phyloP scores from a whole-genome alignment of 2,329 filamentous ascomycete genomes.

The Hymenoscyphus linearis region DNA sequence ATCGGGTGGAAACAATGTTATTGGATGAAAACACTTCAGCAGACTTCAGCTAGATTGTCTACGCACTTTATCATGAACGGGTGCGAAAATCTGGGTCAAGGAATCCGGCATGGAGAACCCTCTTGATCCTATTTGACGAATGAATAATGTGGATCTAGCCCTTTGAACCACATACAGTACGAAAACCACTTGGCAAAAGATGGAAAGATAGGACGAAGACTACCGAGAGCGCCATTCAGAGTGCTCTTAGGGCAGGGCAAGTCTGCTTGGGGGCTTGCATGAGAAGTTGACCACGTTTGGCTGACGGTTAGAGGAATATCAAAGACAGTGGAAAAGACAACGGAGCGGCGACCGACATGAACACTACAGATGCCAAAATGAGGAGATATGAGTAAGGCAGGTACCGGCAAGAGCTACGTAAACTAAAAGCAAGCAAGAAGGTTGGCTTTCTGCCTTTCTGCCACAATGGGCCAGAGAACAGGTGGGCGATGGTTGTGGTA shows the following conservation, averaged over 20 bases:
- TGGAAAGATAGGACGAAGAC: conserved; percentile 25
- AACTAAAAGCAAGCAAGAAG: conserved; percentile 4
- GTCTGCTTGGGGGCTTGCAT: conserved; percentile 27
- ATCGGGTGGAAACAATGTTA: conserved; percentile 21
- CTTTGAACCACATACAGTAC: conserved; percentile 10
- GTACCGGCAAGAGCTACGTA: background rate
- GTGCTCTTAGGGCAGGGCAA: conserved; percentile 20
- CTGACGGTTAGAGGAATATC: conserved; percentile 25
- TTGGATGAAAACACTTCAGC: conserved; percentile 21
- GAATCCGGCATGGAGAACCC: background rate
- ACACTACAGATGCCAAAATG: conserved; percentile 18
- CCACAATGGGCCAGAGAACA: background rate
- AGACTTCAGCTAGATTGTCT: conserved; percentile 22
- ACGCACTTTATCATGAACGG: conserved; percentile 21
- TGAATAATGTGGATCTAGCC: conserved; percentile 8
- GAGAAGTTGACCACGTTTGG: conserved; percentile 26
- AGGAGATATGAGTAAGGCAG: conserved; percentile 13
- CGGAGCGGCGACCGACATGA: conserved; percentile 30
- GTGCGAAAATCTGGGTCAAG: conserved; percentile 7
- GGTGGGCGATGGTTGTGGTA: background rate
- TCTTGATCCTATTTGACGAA: conserved; percentile 13
- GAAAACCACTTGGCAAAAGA: conserved; percentile 6
- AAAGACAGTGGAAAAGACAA: conserved; percentile 16
- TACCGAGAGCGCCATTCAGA: conserved; percentile 13
- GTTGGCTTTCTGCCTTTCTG: conserved; percentile 13